phyloP scores from a whole-genome alignment of 2,329 filamentous ascomycete genomes.

The Xylariaceae sp. region DNA sequence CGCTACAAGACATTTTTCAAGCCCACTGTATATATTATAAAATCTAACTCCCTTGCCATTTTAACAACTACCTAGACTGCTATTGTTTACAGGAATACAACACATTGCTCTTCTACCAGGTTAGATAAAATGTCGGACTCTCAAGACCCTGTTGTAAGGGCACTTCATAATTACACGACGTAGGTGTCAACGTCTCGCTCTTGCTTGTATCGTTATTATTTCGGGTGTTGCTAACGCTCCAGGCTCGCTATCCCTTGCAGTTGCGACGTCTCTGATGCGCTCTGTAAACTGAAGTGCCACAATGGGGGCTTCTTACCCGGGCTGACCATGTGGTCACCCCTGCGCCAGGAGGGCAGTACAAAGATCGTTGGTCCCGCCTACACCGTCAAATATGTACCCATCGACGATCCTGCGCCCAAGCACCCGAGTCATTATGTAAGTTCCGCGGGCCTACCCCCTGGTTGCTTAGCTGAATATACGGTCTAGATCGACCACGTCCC shows the following conservation, averaged over 20 bases:
- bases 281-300: slow-evolving; percentile 42
- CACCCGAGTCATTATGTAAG: slow-evolving; percentile 42
- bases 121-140: slow-evolving; percentile 18
- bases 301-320: slow-evolving; percentile 50
- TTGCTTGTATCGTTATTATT: not conserved
- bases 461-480: not conserved
- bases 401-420: slow-evolving; percentile 42
- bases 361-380: slow-evolving; percentile 52
- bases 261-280: slow-evolving; percentile 47
- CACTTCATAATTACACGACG: slow-evolving; percentile 32
- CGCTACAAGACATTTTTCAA: no score
- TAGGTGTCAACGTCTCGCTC: slow-evolving; percentile 16
- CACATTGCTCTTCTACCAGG: no score
- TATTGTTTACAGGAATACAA: no score
- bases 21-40: no score
- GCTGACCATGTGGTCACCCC: slow-evolving; percentile 49
- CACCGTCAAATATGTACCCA: slow-evolving; percentile 46
- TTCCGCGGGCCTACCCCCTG: not conserved
- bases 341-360: slow-evolving; percentile 43
- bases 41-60: no score
- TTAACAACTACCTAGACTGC: no score
- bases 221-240: not conserved
- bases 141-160: slow-evolving; percentile 28
- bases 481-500: slow-evolving; percentile 45
- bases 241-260: slow-evolving; percentile 23